Conservation (phyloP, 23 red algal genomes). For the Gracilaria vermiculophylla region DNA sequence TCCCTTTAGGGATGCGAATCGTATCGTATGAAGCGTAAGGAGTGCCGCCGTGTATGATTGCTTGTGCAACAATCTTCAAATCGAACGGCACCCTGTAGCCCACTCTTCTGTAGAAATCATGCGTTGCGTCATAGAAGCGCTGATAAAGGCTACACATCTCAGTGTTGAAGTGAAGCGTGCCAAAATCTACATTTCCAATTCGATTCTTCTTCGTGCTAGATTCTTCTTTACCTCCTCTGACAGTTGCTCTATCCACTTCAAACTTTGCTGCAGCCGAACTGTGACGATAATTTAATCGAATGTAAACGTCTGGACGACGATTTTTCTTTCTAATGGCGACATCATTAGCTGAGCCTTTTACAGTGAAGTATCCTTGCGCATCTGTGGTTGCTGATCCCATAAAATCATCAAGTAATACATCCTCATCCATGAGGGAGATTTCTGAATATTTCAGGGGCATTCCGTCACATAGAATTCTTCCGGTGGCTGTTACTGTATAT, state of each 20-base stretch:
- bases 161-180: constrained; percentile 12
- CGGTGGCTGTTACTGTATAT: background rate
- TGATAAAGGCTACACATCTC: constrained; percentile 2
- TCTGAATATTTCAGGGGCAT: background rate
- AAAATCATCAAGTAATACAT: background rate
- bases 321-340: constrained; percentile 12
- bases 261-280: background rate
- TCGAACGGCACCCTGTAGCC: constrained; percentile 14
- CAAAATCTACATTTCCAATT: constrained; percentile 10
- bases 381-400: constrained; percentile 12
- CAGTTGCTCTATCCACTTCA: background rate
- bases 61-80: background rate
- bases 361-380: constrained; percentile 2
- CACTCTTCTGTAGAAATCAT: constrained; percentile 8
- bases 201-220: background rate
- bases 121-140: constrained; percentile 19
- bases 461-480: constrained; percentile 10
- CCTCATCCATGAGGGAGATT: constrained; percentile 38
- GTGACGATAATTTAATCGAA: background rate
- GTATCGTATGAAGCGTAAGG: constrained; percentile 8
- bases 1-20: constrained; percentile 11
- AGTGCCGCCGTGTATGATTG: constrained; percentile 1
- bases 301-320: constrained; percentile 30
- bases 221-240: constrained; percentile 22
- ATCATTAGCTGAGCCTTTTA: constrained; percentile 13